A percentile compares a stretch with the other conserved stretches of the same genome.
phyloP scores from a whole-genome alignment of 2,329 filamentous ascomycete species.

The Hypocrella siamensis region DNA sequence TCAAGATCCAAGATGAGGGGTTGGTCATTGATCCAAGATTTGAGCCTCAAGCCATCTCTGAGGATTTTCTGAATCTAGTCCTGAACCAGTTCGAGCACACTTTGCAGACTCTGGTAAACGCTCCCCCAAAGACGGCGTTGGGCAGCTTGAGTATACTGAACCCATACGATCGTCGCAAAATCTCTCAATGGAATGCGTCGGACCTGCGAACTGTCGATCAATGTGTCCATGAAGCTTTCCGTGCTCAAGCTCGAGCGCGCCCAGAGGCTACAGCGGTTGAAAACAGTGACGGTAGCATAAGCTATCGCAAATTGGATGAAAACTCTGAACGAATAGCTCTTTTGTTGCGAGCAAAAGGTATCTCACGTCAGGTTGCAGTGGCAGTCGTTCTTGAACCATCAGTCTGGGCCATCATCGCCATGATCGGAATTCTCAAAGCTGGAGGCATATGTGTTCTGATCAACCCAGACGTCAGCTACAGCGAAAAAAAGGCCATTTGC shows the following conservation, averaged over 20 bases:
- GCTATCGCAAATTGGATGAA: constrained; percentile 1
- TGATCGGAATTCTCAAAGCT: constrained; percentile 3
- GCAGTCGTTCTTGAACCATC: not conserved
- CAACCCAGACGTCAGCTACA: not conserved
- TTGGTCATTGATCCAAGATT: not conserved
- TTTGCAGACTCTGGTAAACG: not conserved
- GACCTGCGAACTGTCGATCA: not conserved
- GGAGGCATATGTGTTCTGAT: constrained; percentile 1
- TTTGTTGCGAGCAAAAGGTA: not conserved
- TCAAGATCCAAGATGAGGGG: not conserved
- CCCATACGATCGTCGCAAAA: not conserved
- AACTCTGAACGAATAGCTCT: constrained; percentile 1
- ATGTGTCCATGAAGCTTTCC: not conserved
- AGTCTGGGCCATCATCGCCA: constrained; percentile 1
- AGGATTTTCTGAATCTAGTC: not conserved
- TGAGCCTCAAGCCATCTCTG: constrained; percentile 1
- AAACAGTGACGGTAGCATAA: not conserved
- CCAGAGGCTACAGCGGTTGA: constrained; percentile 1
- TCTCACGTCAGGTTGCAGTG: not conserved
- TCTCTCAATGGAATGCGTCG: constrained; percentile 1
- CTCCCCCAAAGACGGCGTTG: not conserved
- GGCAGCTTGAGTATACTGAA: constrained; percentile 1
- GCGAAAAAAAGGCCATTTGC: not conserved
- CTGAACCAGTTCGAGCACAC: constrained; percentile 3
- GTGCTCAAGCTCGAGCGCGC: not conserved